Base-by-base conservation (phyloP, 2,329 filamentous ascomycete species). In the Fusarium scirpi region DNA sequence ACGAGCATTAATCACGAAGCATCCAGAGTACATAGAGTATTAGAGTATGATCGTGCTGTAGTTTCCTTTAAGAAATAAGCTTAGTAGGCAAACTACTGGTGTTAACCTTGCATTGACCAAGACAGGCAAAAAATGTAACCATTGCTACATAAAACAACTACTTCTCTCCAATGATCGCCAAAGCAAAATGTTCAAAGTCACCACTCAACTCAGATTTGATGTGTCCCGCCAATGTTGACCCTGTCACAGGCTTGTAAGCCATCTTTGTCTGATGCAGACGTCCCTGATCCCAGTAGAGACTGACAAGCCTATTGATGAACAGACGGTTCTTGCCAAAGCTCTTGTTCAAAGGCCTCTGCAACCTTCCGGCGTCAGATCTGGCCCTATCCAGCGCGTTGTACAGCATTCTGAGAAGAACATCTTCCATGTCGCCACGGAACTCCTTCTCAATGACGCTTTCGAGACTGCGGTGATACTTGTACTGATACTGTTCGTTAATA, bases 221-320 rank as follows among this genome's bases (percentile, higher is more conserved):
- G n/a, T 77, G 63, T 11, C 48, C 70, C 3, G 56, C 54, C 10
- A 80, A 90, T 8, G 82, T 75, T 66, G 89, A 84, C 9, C 87
- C 87, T 62, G 88, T 87, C 24, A 88, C 83, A 63, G 83, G 86
- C 74, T 87, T 85, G 78, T 90, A 82, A 75, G 89, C 81, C 81
- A 86, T 92, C 83, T 90, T 78, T 0, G 76, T 74, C 10, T 70
- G 72, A 4, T 74, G 62, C 8, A 80, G 46, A 0, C 78, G 67
- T 7, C 47, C 56, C 6, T 69, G 72, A n/a, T 80, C 74, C 78
- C 78, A 78, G 55, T 79, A 79, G 2, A 80, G 58, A 34, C 69
- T 74, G 3, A 78, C 70, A 5, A 79, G 48, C 8, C 77, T 74
- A 46, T 80, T 76, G 61, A 79, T 79, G 24, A 80, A 77, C 2